Evolutionary conservation across 805 yeast genomes (phyloP), one percentile per base, ranked within the genome.

Genomic region (Jamesozyma rosinii): DNA sequence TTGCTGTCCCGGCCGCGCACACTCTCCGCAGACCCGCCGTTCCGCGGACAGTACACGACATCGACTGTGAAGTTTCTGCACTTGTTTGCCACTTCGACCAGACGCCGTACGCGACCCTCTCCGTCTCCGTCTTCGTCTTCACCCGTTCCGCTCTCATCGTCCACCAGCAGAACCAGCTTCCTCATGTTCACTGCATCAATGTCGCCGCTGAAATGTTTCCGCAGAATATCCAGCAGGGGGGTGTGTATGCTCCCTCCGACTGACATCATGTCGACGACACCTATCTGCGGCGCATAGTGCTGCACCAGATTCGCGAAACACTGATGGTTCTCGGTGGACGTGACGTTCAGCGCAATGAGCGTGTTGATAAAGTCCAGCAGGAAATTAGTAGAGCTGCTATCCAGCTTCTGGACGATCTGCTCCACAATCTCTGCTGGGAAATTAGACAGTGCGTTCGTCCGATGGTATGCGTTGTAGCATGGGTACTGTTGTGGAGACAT

Each of bases 291-390:
- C 14, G 19, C 17, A 19, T 35, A 41, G 11, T 24, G 22, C 8
- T 35, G 5, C 5, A 39, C 38, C 5, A 35, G 43, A 8, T 43
- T 40, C 8, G 39, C 29, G 5, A 43, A 21, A 32, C 35, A 38
- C 30, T 33, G 31, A 14, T 18, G 5, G 18, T 43, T 24, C 10
- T 43, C 40, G 29, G 21, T 36, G 11, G 27, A 34, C 9, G 17
- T 19, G 10, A 27, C 39, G 42, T 22, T 41, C 18, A 37, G 36
- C 5, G 53, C 52, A 3, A 24, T 30, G 9, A 46, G 19, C 5
- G 41, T 35, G 31, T 48, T 45, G 13, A 45, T 30, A 24, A 44
- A 41, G 34, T 50, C 53, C 8, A 50, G 35, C 17, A 48, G 24
- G 21, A 42, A 48, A 14, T 39, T 29, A 2, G 34, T 22, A 9